A percentile compares a stretch with the other conserved stretches of the same genome.
phyloP scores from a whole-genome alignment of 148 eudicot genomes.

The Spergularia bocconei region DNA sequence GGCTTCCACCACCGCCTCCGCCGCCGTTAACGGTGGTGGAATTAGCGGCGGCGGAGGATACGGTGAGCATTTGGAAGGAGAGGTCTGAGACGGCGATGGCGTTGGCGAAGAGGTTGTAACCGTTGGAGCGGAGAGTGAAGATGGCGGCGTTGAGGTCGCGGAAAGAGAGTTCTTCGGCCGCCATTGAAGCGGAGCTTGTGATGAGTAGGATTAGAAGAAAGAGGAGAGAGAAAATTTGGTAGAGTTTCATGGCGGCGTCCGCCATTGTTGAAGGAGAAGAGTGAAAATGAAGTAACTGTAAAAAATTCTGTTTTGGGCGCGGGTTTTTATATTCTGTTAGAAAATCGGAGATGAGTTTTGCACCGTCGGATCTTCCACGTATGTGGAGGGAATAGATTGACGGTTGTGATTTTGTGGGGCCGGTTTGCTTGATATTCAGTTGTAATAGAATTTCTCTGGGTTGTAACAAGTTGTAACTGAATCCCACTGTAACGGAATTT shows the following conservation, averaged over 20 bases:
- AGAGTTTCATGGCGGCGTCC: background rate
- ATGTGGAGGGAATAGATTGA: background rate
- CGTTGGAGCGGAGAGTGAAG: constrained; percentile 29
- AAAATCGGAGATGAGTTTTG: background rate
- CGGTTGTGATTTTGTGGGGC: background rate
- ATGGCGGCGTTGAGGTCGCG: constrained; percentile 32
- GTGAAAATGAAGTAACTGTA: background rate
- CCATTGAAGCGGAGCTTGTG: constrained; percentile 4
- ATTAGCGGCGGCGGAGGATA: background rate
- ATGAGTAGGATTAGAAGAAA: background rate
- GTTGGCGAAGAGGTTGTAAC: constrained; percentile 46
- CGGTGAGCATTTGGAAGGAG: constrained; percentile 32
- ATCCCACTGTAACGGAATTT: no score
- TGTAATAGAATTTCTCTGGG: background rate
- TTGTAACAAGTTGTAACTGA: background rate
- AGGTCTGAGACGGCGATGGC: constrained; percentile 45
- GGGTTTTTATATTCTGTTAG: background rate
- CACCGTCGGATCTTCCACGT: constrained; percentile 13
- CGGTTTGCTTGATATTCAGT: background rate
- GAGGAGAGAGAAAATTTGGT: constrained; percentile 1
- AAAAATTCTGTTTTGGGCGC: constrained; percentile 1
- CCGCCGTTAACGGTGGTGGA: background rate
- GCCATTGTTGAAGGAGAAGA: constrained; percentile 3
- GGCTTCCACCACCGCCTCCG: background rate
- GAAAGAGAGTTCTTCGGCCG: constrained; percentile 9